phyloP scores from a whole-genome alignment of 1,284 basidiomycete genomes.

The Athelia sp. region DNA sequence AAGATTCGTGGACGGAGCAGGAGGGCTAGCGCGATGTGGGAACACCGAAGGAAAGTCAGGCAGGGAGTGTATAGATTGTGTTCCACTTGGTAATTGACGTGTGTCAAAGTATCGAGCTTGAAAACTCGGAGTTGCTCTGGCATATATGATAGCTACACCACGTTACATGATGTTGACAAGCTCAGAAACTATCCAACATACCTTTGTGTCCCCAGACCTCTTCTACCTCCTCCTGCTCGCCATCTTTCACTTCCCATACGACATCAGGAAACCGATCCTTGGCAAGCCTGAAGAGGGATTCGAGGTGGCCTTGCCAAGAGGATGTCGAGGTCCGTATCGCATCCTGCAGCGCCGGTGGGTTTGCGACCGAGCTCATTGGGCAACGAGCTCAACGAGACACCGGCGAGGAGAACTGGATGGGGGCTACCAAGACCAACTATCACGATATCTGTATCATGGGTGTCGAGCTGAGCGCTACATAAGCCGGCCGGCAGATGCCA shows the following conservation, averaged over 20 bases:
- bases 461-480: too few species aligned
- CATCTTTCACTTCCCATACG: slow-evolving; percentile 71
- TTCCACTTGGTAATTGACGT: slow-evolving; percentile 48
- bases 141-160: slow-evolving; percentile 83
- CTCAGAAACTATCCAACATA: slow-evolving; percentile 24
- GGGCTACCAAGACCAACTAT: too few species aligned
- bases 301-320: slow-evolving; percentile 76
- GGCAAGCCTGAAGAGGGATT: slow-evolving; percentile 69
- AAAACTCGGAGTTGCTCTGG: slow-evolving; percentile 84
- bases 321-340: slow-evolving; percentile 59
- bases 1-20: slow-evolving; percentile 36
- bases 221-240: slow-evolving; percentile 47
- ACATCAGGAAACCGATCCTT: slow-evolving; percentile 89
- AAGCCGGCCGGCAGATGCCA: too few species aligned
- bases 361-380: slow-evolving; percentile 24
- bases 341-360: slow-evolving; percentile 56
- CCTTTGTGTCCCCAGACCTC: slow-evolving; percentile 91
- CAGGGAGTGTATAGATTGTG: slow-evolving; percentile 61
- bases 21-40: slow-evolving; percentile 41
- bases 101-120: slow-evolving; percentile 81
- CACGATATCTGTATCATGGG: too few species aligned
- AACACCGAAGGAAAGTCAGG: slow-evolving; percentile 49
- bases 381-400: too few species aligned
- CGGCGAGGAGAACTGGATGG: too few species aligned
- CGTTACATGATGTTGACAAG: slow-evolving; percentile 6